These are phyloP conservation scores for Mycena kentingensis DNA, from an alignment of 768 basidiomycete species.

Conservation along the genomic window DNA sequence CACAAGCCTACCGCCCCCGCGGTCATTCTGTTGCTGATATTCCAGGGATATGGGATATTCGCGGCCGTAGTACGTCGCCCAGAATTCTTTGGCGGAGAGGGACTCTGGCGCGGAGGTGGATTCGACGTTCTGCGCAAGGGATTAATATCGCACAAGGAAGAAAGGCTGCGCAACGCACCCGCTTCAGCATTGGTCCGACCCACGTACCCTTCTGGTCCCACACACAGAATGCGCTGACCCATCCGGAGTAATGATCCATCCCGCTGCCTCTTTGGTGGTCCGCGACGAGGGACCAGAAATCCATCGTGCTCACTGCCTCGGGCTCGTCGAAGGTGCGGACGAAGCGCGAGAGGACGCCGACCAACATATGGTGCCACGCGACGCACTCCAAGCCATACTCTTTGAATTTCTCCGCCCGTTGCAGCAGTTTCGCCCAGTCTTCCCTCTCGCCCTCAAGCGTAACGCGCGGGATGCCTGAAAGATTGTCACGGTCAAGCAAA, in stretches of 20 bases:
- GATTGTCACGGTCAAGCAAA: too few relatives aligned
- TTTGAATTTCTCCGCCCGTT: conserved; percentile 39
- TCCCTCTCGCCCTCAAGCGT: conserved; percentile 43
- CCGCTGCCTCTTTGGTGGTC: conserved; percentile 27
- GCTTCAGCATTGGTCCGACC: conserved; percentile 25
- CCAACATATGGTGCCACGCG: conserved; percentile 42
- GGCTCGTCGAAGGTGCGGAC: conserved; percentile 38
- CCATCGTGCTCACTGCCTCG: conserved; percentile 29
- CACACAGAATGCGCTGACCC: conserved; percentile 41
- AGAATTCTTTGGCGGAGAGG: background rate
- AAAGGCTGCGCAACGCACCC: background rate
- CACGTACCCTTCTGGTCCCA: conserved; percentile 35
- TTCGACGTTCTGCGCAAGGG: background rate
- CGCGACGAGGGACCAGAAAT: conserved; percentile 36
- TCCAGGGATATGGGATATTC: too few relatives aligned
- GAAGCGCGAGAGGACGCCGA: conserved; percentile 40
- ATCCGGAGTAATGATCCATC: conserved; percentile 31
- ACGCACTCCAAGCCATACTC: conserved; percentile 33
- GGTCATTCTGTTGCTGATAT: background rate
- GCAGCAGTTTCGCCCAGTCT: conserved; percentile 41
- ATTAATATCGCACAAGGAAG: background rate
- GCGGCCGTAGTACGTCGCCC: background rate
- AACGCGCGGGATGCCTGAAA: conserved; percentile 46
- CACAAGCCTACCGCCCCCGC: too few relatives aligned
- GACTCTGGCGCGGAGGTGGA: background rate